These are phyloP conservation scores for Nymphaea thermarum DNA, from an alignment of 164 flowering plant genomes.

Conservation along the genomic window DNA sequence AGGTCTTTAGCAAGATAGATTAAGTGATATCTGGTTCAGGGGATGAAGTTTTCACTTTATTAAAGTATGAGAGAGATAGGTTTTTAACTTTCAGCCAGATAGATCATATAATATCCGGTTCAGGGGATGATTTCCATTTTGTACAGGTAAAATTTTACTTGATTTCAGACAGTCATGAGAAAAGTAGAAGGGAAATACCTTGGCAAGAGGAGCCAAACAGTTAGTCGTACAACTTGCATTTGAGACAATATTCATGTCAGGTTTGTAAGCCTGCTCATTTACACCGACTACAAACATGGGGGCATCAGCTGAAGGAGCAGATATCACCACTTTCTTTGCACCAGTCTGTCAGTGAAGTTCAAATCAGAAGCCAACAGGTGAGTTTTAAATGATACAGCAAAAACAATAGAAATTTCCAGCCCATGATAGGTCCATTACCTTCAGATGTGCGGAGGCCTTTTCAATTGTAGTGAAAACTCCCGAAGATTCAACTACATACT, in stretches of 20 bases:
- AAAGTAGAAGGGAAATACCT: neutral
- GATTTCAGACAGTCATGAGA: neutral
- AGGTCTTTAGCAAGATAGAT: too few relatives aligned
- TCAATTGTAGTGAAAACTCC: constrained; percentile 77
- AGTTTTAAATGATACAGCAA: too few relatives aligned
- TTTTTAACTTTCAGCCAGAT: too few relatives aligned
- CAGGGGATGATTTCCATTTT: too few relatives aligned
- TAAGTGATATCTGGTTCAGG: too few relatives aligned
- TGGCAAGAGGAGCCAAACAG: neutral
- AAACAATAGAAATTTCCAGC: too few relatives aligned
- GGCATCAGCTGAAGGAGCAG: neutral
- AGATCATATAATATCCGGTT: too few relatives aligned
- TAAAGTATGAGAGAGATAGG: too few relatives aligned
- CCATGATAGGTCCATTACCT: constrained; percentile 25
- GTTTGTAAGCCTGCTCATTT: neutral
- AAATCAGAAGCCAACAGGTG: too few relatives aligned
- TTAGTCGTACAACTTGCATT: constrained; percentile 2
- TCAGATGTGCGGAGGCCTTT: constrained; percentile 65
- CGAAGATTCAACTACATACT: constrained; percentile 87
- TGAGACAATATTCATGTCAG: neutral
- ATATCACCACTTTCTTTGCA: constrained; percentile 1
- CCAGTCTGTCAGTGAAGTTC: neutral
- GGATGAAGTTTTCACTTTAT: too few relatives aligned
- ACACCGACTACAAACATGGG: constrained; percentile 4
- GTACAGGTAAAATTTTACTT: too few relatives aligned